Conservation (phyloP, 352 stramenopile species). For the Phytopythium helicoides region DNA sequence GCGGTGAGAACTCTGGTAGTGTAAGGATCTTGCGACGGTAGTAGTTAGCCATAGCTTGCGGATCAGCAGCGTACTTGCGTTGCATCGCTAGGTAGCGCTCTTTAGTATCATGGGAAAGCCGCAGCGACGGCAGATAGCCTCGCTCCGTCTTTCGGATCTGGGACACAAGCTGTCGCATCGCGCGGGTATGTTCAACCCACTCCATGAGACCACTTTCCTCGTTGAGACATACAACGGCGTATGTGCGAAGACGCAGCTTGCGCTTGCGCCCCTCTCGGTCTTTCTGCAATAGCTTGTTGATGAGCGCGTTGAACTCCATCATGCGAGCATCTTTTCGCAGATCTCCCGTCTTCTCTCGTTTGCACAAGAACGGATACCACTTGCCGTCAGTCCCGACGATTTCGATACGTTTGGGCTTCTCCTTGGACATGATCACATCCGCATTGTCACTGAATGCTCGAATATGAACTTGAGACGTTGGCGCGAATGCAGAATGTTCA, state of each 20-base stretch:
- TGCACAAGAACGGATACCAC: conserved; percentile 92
- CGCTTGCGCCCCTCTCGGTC: conserved; percentile 88
- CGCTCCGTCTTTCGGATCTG: conserved; percentile 88
- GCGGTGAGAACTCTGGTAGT: conserved; percentile 86
- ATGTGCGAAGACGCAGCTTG: conserved; percentile 96
- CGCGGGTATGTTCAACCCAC: conserved; percentile 98
- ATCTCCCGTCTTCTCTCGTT: conserved; percentile 98
- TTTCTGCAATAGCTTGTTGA: conserved; percentile 98
- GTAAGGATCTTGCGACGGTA: conserved; percentile 69
- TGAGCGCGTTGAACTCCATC: conserved; percentile 99
- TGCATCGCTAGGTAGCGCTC: conserved; percentile 88
- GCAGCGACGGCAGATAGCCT: conserved; percentile 77
- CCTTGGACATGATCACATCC: conserved; percentile 98
- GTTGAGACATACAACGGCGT: conserved; percentile 98
- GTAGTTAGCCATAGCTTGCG: conserved; percentile 71
- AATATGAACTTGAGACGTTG: conserved; percentile 82
- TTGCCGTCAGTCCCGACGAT: conserved; percentile 73
- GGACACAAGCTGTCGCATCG: conserved; percentile 87
- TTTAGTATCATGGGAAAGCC: conserved; percentile 80
- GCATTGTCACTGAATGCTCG: conserved; percentile 88
- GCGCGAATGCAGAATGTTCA: conserved; percentile 54
- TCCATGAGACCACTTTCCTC: conserved; percentile 99
- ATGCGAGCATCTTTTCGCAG: conserved; percentile 99
- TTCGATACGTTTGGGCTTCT: conserved; percentile 98
- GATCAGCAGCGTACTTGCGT: conserved; percentile 76